A percentile compares a stretch with the other conserved stretches of the same genome.
Evolutionary conservation across 768 basidiomycete genomes (phyloP).

Genomic region (Boletus bicolor): DNA sequence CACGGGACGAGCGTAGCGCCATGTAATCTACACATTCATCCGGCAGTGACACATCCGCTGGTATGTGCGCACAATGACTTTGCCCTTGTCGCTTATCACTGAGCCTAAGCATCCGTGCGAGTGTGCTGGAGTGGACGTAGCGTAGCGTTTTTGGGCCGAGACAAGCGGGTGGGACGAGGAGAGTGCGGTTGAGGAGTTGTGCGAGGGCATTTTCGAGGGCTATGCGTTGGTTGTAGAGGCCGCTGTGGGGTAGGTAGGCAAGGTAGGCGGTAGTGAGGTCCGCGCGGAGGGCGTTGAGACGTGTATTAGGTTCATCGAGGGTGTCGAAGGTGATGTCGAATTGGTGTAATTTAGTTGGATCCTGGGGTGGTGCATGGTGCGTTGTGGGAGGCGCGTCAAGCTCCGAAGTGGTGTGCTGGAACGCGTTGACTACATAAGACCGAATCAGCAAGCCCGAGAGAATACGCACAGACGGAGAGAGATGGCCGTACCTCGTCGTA

Average conservation of each 20-base stretch:
- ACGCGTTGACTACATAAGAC: constrained; percentile 16
- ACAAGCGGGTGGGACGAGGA: constrained; percentile 73
- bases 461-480: constrained; percentile 14
- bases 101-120: constrained; percentile 39
- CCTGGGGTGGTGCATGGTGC: neutral
- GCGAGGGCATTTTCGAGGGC: constrained; percentile 85
- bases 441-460: constrained; percentile 18
- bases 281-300: constrained; percentile 5
- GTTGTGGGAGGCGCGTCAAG: neutral
- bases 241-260: constrained; percentile 81
- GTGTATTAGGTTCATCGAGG: constrained; percentile 23
- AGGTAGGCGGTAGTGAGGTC: constrained; percentile 47
- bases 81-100: constrained; percentile 48
- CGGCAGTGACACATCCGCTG: constrained; percentile 35
- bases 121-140: constrained; percentile 56
- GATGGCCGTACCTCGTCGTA: constrained; percentile 53
- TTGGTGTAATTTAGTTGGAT: neutral
- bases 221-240: constrained; percentile 85
- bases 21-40: constrained; percentile 61
- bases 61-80: constrained; percentile 45
- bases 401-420: constrained; percentile 9
- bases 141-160: constrained; percentile 60
- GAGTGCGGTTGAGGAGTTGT: constrained; percentile 65
- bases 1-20: constrained; percentile 63
- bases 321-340: constrained; percentile 28